Conservation (phyloP, 768 basidiomycete genomes). For the Rhodotorula kratochvilovae region DNA sequence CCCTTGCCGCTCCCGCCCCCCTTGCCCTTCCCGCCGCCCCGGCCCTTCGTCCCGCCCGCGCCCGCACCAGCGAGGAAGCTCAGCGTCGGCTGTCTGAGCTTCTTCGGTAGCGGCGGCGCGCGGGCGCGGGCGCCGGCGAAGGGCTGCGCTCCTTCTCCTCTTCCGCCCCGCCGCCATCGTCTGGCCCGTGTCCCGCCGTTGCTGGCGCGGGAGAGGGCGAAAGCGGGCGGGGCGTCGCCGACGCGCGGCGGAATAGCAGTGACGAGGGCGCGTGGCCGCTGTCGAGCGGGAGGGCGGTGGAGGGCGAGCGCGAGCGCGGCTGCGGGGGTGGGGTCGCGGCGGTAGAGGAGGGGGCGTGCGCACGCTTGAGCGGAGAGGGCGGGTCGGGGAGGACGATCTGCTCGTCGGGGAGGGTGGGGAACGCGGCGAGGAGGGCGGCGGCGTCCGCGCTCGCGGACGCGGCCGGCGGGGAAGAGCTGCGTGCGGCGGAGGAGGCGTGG, state of each 20-base stretch:
- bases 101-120: not conserved
- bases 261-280: not conserved
- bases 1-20: not conserved
- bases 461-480: not conserved
- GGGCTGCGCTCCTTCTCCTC: no score
- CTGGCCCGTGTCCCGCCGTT: no score
- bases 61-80: not conserved
- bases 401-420: not conserved
- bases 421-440: not conserved
- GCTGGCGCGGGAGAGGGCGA: not conserved
- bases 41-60: not conserved
- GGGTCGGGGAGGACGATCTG: not conserved
- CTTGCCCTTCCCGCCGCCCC: not conserved
- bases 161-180: no score
- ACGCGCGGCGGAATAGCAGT: not conserved
- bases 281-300: not conserved
- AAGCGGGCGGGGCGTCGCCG: not conserved
- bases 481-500: no score
- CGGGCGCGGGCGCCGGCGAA: not conserved
- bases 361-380: not conserved
- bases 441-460: not conserved
- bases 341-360: not conserved
- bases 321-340: not conserved
- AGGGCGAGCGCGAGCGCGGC: no score
- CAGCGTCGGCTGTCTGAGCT: slow-evolving; percentile 6